Percentiles rank a stretch among this genome's conserved stretches.
Evolutionary conservation across 1,284 basidiomycete species (phyloP).

Genomic region (Anthracocystis setariae): DNA sequence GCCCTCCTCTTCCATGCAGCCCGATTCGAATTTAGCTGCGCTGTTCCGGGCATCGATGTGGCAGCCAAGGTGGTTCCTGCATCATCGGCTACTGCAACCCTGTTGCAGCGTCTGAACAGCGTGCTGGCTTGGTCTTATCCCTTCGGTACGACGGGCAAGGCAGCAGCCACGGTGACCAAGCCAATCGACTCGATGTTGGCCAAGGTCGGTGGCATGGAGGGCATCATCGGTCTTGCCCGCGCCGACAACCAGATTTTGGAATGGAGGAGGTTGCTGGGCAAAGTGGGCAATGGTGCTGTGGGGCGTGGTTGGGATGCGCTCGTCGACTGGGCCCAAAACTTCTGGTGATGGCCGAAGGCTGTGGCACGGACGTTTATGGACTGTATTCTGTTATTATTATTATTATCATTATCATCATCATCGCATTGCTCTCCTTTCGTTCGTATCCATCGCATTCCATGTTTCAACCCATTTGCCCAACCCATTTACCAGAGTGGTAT

Average conservation of each 20-base stretch:
- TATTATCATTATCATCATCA: background rate
- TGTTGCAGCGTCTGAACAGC: constrained; percentile 22
- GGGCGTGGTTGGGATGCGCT: constrained; percentile 54
- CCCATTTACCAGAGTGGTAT: too few species aligned
- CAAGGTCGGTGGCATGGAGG: constrained; percentile 52
- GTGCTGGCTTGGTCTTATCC: constrained; percentile 19
- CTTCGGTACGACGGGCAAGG: constrained; percentile 13
- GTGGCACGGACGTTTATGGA: background rate
- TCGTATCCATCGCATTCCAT: background rate
- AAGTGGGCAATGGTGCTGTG: constrained; percentile 53
- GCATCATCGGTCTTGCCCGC: constrained; percentile 47
- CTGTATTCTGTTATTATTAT: background rate
- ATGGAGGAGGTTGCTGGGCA: constrained; percentile 53
- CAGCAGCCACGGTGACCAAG: constrained; percentile 21
- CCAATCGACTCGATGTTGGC: constrained; percentile 48
- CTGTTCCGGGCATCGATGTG: constrained; percentile 16
- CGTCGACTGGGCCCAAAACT: constrained; percentile 56
- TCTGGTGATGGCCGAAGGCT: constrained; percentile 23
- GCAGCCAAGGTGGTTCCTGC: constrained; percentile 14
- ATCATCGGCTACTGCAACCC: constrained; percentile 4
- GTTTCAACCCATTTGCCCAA: too few species aligned
- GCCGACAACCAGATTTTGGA: constrained; percentile 57
- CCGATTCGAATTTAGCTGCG: constrained; percentile 63
- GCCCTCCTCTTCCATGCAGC: constrained; percentile 60
- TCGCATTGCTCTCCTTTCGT: background rate